phyloP scores from a whole-genome alignment of 495 filamentous ascomycete genomes.

The Penicillium coprophilum region DNA sequence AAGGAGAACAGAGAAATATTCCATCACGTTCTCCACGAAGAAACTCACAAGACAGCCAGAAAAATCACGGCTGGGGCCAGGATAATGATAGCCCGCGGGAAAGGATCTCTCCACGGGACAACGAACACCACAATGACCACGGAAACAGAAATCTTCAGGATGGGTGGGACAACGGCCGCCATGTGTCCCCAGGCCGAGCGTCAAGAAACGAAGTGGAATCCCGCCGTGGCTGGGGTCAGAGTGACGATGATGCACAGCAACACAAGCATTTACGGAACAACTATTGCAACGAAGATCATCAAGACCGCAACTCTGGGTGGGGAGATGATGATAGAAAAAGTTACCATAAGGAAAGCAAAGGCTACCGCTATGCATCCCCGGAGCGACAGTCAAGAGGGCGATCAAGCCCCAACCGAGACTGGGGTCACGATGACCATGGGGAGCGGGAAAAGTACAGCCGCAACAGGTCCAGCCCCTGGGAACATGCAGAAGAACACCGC shows the following conservation, averaged over 20 bases:
- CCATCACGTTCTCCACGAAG: background rate
- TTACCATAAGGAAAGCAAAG: background rate
- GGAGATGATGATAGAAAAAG: background rate
- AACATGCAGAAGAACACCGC: background rate
- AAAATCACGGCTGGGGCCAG: no score
- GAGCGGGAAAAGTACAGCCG: background rate
- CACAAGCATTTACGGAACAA: background rate
- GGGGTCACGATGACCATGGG: background rate
- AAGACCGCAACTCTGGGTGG: background rate
- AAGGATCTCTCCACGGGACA: background rate
- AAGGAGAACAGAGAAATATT: background rate
- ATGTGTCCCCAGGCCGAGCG: background rate
- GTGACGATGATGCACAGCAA: background rate
- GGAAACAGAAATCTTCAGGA: background rate
- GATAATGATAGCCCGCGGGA: background rate
- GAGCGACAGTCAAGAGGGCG: background rate
- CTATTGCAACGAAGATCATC: background rate
- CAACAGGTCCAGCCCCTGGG: background rate
- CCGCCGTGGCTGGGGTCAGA: background rate
- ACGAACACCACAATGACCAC: background rate
- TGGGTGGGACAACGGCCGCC: background rate
- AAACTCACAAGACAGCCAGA: background rate
- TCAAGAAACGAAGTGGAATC: background rate
- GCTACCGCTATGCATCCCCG: background rate
- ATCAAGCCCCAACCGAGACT: background rate